Evolutionary conservation across 2,329 filamentous ascomycete species (phyloP), one percentile per base, ranked within the genome.

Genomic region (Colletotrichum brevisporum): DNA sequence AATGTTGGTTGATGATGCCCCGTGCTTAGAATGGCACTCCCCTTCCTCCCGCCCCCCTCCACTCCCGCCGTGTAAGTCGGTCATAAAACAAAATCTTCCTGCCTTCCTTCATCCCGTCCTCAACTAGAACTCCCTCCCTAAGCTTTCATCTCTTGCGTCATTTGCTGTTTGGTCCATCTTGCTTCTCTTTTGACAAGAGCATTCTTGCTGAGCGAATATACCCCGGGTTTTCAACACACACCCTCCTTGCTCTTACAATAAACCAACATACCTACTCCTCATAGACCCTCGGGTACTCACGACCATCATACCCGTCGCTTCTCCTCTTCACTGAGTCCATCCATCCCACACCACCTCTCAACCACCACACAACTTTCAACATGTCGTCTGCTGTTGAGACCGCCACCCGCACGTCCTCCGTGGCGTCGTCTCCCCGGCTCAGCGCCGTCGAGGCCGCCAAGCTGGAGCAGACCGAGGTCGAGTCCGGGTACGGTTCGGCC

Each of bases 401-500:
- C 15, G 57, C 71, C 70, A 78, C 78, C 50, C 77, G 81, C 71
- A 75, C 78, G 45, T 82, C 81, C 36, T 83, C 83, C n/a, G 78
- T 78, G 70, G 75, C 79, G 63, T 76, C 78, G 10, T 82, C 81
- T 72, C 82, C 80, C 26, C 77, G 75, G 50, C 71, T 78, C 18
- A 73, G 75, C 36, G 72, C 77, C 53, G 78, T 81, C 67, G 70
- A 78, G 68, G 79, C 81, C 71, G 78, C 78, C 67, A 86, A 83
- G 74, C 75, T 82, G 69, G 80, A 79, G 43, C 76, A 80, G 69
- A 78, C 80, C 43, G 85, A 87, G 50, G 79, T 86, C 71, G 94
- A 97, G 82, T 98, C 95, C 43, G 95, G 95, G 72, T 98, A 98
- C 84, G 93, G 90, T 76, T 91, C 85, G 15, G 78, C 78, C 56